Conservation (phyloP, 768 basidiomycete species). For the Hydnum rufescens region DNA sequence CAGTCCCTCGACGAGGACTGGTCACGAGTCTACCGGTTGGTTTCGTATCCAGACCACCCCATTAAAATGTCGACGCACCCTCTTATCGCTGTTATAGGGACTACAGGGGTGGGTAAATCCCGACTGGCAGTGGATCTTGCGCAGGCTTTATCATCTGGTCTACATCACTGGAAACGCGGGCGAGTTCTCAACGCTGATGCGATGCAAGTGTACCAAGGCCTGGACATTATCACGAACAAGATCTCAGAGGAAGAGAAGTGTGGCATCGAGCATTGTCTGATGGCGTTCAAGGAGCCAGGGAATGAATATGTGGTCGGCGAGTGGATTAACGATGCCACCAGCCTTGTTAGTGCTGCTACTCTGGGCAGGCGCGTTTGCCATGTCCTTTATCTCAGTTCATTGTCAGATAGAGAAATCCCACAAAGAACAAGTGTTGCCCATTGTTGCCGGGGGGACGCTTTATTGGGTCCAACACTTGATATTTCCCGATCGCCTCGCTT, state of each 20-base stretch:
- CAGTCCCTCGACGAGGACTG: too few relatives aligned
- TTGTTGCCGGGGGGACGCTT: conserved; percentile 86
- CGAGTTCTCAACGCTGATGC: conserved; percentile 89
- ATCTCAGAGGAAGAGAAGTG: conserved; percentile 51
- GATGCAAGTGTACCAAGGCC: conserved; percentile 88
- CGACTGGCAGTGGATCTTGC: conserved; percentile 81
- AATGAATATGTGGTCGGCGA: conserved; percentile 74
- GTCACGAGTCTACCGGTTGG: too few relatives aligned
- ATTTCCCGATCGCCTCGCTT: conserved; percentile 55
- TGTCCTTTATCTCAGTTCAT: conserved; percentile 3
- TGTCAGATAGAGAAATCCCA: conserved; percentile 10
- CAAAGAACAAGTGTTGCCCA: conserved; percentile 36
- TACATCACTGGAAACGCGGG: conserved; percentile 32
- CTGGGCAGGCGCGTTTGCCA: conserved; percentile 30
- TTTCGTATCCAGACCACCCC: too few relatives aligned
- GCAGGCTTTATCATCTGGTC: conserved; percentile 18
- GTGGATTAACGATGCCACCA: conserved; percentile 64
- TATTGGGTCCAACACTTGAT: conserved; percentile 96
- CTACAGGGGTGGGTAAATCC: conserved; percentile 90
- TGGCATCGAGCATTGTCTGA: conserved; percentile 73
- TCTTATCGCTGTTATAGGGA: conserved; percentile 74
- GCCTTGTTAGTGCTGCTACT: conserved; percentile 18
- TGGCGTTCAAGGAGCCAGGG: conserved; percentile 72
- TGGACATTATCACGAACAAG: conserved; percentile 92
- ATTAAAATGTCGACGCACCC: too few relatives aligned